Conservation (phyloP, 164 flowering plant species). For the Vitis vinifera region DNA sequence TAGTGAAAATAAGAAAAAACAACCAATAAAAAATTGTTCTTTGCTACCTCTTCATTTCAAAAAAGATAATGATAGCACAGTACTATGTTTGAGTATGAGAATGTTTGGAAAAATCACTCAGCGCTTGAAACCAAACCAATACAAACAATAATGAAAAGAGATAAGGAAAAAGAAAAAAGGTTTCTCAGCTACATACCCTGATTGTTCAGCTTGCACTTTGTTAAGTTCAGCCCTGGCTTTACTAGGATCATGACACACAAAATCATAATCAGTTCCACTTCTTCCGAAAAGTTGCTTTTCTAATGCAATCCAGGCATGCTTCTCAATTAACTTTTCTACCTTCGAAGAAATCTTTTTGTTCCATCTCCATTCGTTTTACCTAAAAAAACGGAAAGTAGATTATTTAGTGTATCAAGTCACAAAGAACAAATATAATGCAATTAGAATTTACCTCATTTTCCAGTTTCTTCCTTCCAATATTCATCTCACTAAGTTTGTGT, state of each 20-base stretch:
- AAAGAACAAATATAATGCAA: not conserved
- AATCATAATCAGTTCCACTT: slow-evolving; percentile 93
- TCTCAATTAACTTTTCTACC: slow-evolving; percentile 86
- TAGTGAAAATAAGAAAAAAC: slow-evolving; percentile 5
- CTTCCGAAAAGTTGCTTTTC: slow-evolving; percentile 92
- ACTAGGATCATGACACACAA: slow-evolving; percentile 68
- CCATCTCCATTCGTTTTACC: slow-evolving; percentile 93
- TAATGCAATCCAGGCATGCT: slow-evolving; percentile 89
- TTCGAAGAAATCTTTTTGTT: slow-evolving; percentile 82
- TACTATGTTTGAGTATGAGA: not conserved
- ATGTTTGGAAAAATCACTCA: not conserved
- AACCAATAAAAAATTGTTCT: not conserved
- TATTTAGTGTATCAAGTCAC: not conserved
- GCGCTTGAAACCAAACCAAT: not conserved
- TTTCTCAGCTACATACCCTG: slow-evolving; percentile 45
- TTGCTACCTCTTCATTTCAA: not conserved
- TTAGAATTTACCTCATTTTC: slow-evolving; percentile 80
- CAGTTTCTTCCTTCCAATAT: slow-evolving; percentile 80
- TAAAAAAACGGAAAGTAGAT: slow-evolving; percentile 14
- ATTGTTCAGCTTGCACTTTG: slow-evolving; percentile 80
- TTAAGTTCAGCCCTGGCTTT: slow-evolving; percentile 78
- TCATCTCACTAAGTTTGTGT: slow-evolving; percentile 63
- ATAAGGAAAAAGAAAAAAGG: not conserved
- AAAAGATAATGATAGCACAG: not conserved
- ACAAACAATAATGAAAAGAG: not conserved